Percentiles rank a stretch among this genome's conserved stretches.
These are phyloP conservation scores for Sarcocystis neurona DNA, from an alignment of 169 alveolate species.

Conservation along the genomic window DNA sequence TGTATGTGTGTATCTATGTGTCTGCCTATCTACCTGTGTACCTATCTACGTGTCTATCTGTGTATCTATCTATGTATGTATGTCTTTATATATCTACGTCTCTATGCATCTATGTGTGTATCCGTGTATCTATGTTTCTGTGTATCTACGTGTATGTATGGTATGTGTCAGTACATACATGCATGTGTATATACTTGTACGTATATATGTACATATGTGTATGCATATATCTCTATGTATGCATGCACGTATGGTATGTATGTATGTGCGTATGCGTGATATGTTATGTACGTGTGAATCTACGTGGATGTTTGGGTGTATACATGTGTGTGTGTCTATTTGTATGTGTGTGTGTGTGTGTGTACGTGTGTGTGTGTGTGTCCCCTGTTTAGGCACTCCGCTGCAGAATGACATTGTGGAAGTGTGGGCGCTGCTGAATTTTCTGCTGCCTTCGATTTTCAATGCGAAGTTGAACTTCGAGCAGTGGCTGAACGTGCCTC, in stretches of 20 bases:
- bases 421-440: constrained; percentile 94
- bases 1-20: background rate
- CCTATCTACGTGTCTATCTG: background rate
- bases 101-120: background rate
- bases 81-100: background rate
- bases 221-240: background rate
- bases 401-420: constrained; percentile 93
- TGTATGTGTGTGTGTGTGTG: background rate
- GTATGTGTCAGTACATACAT: too few relatives aligned
- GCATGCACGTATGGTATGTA: background rate
- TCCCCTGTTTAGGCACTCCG: constrained; percentile 92
- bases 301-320: too few relatives aligned
- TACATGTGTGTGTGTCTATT: background rate
- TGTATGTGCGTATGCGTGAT: too few relatives aligned
- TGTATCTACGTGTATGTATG: too few relatives aligned
- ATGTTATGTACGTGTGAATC: too few relatives aligned
- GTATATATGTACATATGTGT: background rate
- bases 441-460: constrained; percentile 89
- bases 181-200: too few relatives aligned
- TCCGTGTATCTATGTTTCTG: background rate
- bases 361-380: background rate
- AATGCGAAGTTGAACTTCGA: constrained; percentile 51
- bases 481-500: constrained; percentile 54
- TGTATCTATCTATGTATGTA: background rate
- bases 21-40: background rate